phyloP scores from a whole-genome alignment of 2,329 filamentous ascomycete species.

The Alternaria arbusti region DNA sequence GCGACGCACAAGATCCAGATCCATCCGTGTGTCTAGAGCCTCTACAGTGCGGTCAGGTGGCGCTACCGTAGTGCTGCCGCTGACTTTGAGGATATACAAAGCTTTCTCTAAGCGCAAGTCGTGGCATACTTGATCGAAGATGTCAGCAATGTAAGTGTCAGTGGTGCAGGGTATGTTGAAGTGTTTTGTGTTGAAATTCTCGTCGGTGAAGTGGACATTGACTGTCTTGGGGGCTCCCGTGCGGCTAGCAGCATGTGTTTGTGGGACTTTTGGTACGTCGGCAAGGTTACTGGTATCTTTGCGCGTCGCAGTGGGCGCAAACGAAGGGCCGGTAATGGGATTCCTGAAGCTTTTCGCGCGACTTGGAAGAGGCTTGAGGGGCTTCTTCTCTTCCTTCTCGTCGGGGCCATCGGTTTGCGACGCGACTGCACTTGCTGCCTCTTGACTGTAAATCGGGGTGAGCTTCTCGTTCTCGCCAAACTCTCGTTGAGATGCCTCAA shows the following conservation, averaged over 20 bases:
- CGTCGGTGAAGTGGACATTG: conserved; percentile 74
- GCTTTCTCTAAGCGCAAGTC: conserved; percentile 81
- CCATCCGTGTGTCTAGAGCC: conserved; percentile 75
- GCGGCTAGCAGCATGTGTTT: conserved; percentile 58
- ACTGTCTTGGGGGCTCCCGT: conserved; percentile 74
- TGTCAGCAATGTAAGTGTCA: conserved; percentile 82
- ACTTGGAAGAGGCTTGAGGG: conserved; percentile 38
- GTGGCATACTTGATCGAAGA: conserved; percentile 78
- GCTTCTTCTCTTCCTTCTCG: conserved; percentile 28
- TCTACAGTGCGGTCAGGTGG: conserved; percentile 79
- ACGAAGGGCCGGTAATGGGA: conserved; percentile 58
- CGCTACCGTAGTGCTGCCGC: conserved; percentile 75
- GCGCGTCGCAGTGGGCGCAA: conserved; percentile 53
- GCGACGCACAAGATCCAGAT: conserved; percentile 76
- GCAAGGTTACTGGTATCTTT: conserved; percentile 54
- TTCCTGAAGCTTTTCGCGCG: conserved; percentile 56
- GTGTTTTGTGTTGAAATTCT: conserved; percentile 71
- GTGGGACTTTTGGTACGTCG: conserved; percentile 52
- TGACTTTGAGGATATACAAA: conserved; percentile 78
- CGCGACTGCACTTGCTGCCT: conserved; percentile 48
- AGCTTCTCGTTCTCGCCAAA: conserved; percentile 71
- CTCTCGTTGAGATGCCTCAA: conserved; percentile 72
- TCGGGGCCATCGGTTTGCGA: conserved; percentile 24
- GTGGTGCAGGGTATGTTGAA: conserved; percentile 78
- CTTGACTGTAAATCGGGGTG: conserved; percentile 71